Conservation (phyloP, 257 asterid genomes). For the Plectranthus barbatus region DNA sequence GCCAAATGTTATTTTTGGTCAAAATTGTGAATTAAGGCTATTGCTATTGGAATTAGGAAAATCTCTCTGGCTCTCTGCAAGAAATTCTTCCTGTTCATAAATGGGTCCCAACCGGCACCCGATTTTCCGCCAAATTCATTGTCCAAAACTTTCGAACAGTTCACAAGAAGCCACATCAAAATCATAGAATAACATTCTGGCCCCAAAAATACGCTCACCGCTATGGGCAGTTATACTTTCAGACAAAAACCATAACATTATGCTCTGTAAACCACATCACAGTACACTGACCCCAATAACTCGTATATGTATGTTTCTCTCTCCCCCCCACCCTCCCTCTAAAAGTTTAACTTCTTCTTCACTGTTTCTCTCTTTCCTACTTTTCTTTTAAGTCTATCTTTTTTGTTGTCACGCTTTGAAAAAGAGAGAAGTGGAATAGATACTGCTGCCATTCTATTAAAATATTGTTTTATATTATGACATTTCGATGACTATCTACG, state of each 20-base stretch:
- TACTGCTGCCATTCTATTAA: too few relatives aligned
- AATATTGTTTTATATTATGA: too few relatives aligned
- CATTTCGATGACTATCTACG: too few relatives aligned
- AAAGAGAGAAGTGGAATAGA: too few relatives aligned
- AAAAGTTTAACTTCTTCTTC: too few relatives aligned
- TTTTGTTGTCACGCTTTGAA: too few relatives aligned
- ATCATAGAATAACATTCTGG: neutral
- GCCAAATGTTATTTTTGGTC: too few relatives aligned
- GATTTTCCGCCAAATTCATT: constrained; percentile 29
- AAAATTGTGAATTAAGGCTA: neutral
- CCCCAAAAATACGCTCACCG: constrained; percentile 9
- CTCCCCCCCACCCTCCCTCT: too few relatives aligned
- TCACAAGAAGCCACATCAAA: neutral
- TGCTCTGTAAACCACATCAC: constrained; percentile 26
- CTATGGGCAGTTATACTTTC: constrained; percentile 10
- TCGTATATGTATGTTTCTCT: too few relatives aligned
- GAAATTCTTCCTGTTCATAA: constrained; percentile 1
- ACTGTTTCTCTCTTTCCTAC: too few relatives aligned
- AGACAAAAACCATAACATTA: constrained; percentile 12
- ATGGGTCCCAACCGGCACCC: constrained; percentile 17
- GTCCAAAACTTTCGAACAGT: neutral
- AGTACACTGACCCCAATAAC: too few relatives aligned
- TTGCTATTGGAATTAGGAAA: neutral
- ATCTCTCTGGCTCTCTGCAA: neutral
- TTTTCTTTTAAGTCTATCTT: too few relatives aligned